These are phyloP conservation scores for Euphrasia arctica DNA, from an alignment of 305 asterid genomes.

Conservation along the genomic window DNA sequence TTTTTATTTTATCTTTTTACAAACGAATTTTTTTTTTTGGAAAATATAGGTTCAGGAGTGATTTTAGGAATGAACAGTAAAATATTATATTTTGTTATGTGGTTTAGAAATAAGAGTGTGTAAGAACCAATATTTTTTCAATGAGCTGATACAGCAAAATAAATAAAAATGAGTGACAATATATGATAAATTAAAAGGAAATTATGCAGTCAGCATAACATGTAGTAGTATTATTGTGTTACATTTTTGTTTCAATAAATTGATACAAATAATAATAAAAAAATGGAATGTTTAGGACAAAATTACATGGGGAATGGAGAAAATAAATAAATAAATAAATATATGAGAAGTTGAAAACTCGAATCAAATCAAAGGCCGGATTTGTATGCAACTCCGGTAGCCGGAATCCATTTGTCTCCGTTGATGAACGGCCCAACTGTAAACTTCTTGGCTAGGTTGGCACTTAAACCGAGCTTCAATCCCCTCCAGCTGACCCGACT, in stretches of 20 bases:
- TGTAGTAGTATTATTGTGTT: not conserved
- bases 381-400: constrained; percentile 41
- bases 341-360: not conserved
- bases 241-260: constrained; percentile 15
- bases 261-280: constrained; percentile 8
- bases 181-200: not conserved
- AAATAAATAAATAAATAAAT: not conserved
- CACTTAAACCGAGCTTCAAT: constrained; percentile 41
- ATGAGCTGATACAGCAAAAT: too few relatives aligned
- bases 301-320: constrained; percentile 6
- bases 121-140: too few relatives aligned
- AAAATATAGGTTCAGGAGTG: not conserved
- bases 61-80: not conserved
- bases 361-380: constrained; percentile 44
- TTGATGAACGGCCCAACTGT: constrained; percentile 49
- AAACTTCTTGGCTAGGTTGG: constrained; percentile 41
- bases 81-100: too few relatives aligned
- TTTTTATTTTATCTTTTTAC: too few relatives aligned
- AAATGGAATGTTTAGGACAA: constrained; percentile 8
- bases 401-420: constrained; percentile 58
- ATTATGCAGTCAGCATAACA: not conserved
- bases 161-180: too few relatives aligned
- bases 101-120: too few relatives aligned
- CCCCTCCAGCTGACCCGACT: constrained; percentile 69
- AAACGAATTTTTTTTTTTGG: too few relatives aligned